Conservation (phyloP, 192 early-diverging fungal species). For the Podila epicladia region DNA sequence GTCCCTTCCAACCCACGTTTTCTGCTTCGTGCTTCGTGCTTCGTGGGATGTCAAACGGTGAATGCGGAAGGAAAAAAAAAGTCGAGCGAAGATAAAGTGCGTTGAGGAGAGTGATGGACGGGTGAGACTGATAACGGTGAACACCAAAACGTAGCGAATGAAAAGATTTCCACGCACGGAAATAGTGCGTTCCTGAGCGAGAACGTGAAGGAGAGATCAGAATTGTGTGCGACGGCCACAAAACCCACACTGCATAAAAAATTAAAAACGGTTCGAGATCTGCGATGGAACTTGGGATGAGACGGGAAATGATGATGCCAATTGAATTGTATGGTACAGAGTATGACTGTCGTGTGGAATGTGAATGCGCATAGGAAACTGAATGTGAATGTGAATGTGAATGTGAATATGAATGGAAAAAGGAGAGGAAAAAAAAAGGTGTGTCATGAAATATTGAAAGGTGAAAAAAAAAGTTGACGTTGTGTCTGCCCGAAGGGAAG, state of each 20-base stretch:
- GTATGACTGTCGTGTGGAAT: neutral
- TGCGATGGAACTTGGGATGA: neutral
- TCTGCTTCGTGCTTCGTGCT: too few relatives aligned
- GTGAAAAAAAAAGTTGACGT: too few relatives aligned
- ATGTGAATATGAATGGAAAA: too few relatives aligned
- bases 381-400: neutral
- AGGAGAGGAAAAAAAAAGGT: neutral
- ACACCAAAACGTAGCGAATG: too few relatives aligned
- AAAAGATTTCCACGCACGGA: neutral
- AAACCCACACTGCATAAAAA: too few relatives aligned
- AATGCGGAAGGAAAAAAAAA: too few relatives aligned
- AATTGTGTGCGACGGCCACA: too few relatives aligned
- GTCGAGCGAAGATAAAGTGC: neutral
- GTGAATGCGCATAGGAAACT: too few relatives aligned
- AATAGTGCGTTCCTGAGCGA: neutral
- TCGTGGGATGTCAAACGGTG: too few relatives aligned
- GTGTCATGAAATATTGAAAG: too few relatives aligned
- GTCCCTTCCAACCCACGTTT: neutral
- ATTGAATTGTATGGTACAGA: too few relatives aligned
- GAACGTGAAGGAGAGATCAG: neutral
- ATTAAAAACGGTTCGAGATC: neutral
- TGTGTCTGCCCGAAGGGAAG: too few relatives aligned
- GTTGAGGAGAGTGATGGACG: neutral
- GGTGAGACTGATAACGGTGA: neutral
- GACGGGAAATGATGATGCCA: neutral